Evolutionary conservation across 345 rosid genomes (phyloP).

Genomic region (Brassica incana): DNA sequence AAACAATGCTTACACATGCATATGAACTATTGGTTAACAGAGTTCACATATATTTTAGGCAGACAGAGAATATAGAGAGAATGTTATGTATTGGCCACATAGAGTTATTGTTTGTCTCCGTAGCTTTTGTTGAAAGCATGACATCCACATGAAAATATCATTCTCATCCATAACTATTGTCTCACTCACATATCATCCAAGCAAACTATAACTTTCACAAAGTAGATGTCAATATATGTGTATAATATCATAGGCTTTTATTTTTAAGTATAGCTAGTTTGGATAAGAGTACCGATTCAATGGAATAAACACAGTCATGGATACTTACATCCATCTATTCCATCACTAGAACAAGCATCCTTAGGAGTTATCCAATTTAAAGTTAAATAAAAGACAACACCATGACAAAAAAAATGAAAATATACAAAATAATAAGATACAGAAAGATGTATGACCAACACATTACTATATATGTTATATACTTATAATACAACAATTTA

Average conservation of each 20-base stretch:
- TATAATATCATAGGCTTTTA: not conserved
- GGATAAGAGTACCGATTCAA: constrained; percentile 37
- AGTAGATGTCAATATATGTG: not conserved
- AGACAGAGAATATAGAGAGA: constrained; percentile 28
- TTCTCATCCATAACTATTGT: constrained; percentile 41
- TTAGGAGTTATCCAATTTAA: constrained; percentile 3
- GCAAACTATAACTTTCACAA: constrained; percentile 36
- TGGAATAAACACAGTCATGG: constrained; percentile 37
- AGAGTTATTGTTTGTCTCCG: constrained; percentile 37
- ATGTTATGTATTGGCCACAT: constrained; percentile 33
- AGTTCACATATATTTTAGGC: constrained; percentile 1
- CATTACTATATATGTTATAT: not conserved
- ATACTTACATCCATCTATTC: constrained; percentile 16
- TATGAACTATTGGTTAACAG: constrained; percentile 23
- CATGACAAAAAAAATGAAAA: not conserved
- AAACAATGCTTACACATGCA: constrained; percentile 31
- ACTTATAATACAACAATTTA: not conserved
- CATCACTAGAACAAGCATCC: constrained; percentile 7
- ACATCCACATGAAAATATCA: constrained; percentile 45
- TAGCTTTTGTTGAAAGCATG: constrained; percentile 32
- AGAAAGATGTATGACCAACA: too few species aligned
- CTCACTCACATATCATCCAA: constrained; percentile 42
- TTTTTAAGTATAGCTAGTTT: not conserved
- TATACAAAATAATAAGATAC: too few species aligned
- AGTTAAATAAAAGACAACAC: constrained; percentile 16